A percentile compares a stretch with the other conserved stretches of the same genome.
Evolutionary conservation across 2,329 filamentous ascomycete species (phyloP).

Genomic region (Xylaria sp.): DNA sequence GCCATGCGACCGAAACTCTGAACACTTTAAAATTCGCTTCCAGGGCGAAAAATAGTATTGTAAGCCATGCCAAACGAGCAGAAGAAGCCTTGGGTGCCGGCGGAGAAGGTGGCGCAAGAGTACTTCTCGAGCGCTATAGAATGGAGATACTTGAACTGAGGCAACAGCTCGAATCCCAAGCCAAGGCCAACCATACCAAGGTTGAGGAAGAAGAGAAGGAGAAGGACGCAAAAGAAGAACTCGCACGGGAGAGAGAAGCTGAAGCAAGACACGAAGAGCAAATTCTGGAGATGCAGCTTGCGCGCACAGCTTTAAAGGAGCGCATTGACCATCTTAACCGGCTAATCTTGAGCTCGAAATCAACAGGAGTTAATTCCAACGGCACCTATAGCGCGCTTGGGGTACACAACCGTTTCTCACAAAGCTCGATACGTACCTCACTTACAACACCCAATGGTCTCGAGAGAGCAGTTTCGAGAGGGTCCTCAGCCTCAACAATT

Average conservation of each 20-base stretch:
- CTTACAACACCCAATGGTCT: constrained; percentile 71
- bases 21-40: constrained; percentile 98
- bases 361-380: constrained; percentile 87
- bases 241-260: constrained; percentile 79
- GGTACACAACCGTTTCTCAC: constrained; percentile 71
- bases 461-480: constrained; percentile 74
- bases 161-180: constrained; percentile 83
- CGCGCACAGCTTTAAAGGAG: constrained; percentile 94
- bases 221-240: constrained; percentile 76
- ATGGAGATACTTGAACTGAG: constrained; percentile 90
- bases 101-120: constrained; percentile 86
- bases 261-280: constrained; percentile 93
- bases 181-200: constrained; percentile 72
- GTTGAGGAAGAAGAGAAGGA: constrained; percentile 72
- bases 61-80: constrained; percentile 94
- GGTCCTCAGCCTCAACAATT: constrained; percentile 71
- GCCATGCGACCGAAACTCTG: constrained; percentile 86
- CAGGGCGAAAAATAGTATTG: constrained; percentile 95
- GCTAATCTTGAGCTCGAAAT: constrained; percentile 94
- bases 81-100: constrained; percentile 85
- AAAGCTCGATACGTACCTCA: constrained; percentile 74
- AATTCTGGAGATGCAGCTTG: constrained; percentile 98
- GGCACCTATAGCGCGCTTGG: constrained; percentile 77
- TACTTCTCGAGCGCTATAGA: constrained; percentile 90
- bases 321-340: constrained; percentile 97